phyloP scores from a whole-genome alignment of 495 filamentous ascomycete genomes.

The Aspergillus mulundensis region DNA sequence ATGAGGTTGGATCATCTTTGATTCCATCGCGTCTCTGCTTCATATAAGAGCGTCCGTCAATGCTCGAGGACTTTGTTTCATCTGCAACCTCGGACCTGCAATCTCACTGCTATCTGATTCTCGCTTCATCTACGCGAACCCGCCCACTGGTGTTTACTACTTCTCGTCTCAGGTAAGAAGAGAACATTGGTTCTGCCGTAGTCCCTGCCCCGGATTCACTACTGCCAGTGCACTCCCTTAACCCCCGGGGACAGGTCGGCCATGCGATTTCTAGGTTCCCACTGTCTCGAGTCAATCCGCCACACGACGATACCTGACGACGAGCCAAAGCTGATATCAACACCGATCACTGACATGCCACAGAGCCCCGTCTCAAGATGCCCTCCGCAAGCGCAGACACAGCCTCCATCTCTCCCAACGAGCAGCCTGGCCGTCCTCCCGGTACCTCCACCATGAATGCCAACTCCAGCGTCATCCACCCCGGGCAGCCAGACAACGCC shows the following conservation, averaged over 20 bases:
- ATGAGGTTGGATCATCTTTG: too few relatives aligned
- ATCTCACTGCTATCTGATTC: neutral
- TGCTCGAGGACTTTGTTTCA: neutral
- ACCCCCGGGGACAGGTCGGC: too few relatives aligned
- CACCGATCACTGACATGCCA: neutral
- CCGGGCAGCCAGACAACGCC: constrained; percentile 24
- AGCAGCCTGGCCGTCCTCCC: neutral
- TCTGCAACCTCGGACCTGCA: neutral
- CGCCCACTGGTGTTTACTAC: neutral
- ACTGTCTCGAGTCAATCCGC: too few relatives aligned
- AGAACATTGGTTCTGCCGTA: neutral
- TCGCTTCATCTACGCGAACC: neutral
- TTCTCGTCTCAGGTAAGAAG: neutral
- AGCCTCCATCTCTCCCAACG: neutral
- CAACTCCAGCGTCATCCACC: constrained; percentile 18
- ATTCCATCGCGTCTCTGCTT: too few relatives aligned
- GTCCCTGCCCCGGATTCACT: neutral
- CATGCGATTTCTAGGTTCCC: too few relatives aligned
- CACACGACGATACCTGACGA: too few relatives aligned
- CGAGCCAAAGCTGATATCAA: too few relatives aligned
- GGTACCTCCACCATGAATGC: neutral
- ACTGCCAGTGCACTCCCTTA: neutral
- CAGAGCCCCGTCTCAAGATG: neutral
- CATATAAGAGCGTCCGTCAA: too few relatives aligned
- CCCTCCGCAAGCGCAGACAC: neutral